Percentiles rank a stretch among this genome's conserved stretches.
Conservation (phyloP, 2,329 filamentous ascomycete species). For the Curvularia hawaiiensis region DNA sequence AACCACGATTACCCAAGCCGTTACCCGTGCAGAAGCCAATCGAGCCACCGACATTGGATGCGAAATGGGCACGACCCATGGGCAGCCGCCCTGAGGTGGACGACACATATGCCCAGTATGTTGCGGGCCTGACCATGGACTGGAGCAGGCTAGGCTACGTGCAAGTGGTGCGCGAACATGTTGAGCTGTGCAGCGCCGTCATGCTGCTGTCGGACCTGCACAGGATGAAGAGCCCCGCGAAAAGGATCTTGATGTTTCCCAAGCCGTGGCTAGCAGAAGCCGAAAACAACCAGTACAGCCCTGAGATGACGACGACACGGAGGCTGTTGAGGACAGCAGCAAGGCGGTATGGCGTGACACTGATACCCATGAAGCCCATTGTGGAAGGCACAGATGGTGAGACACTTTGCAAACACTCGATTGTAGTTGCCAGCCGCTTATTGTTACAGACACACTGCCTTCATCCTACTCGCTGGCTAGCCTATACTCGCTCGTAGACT, state of each 20-base stretch:
- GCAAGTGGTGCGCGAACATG: constrained; percentile 53
- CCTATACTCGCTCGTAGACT: constrained; percentile 51
- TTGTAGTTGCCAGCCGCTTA: constrained; percentile 8
- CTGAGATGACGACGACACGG: constrained; percentile 51
- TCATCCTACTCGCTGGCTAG: constrained; percentile 53
- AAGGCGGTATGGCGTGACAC: constrained; percentile 51
- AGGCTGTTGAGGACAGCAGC: constrained; percentile 53
- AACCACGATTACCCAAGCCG: constrained; percentile 55
- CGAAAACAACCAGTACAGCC: constrained; percentile 47
- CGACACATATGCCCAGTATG: constrained; percentile 39
- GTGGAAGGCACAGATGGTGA: constrained; percentile 43
- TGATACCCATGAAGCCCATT: constrained; percentile 52
- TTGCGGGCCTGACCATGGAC: constrained; percentile 46
- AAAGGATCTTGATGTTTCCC: constrained; percentile 54
- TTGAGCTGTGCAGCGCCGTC: constrained; percentile 56
- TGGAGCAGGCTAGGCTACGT: constrained; percentile 55
- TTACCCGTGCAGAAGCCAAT: constrained; percentile 42
- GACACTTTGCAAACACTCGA: background rate
- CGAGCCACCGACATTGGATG: constrained; percentile 41
- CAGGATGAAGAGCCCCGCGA: constrained; percentile 52
- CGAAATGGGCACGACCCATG: constrained; percentile 45
- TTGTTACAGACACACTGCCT: constrained; percentile 31
- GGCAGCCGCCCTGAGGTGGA: constrained; percentile 35
- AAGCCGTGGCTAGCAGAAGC: constrained; percentile 41
- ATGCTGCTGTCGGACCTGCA: constrained; percentile 57